phyloP scores from a whole-genome alignment of 2,329 filamentous ascomycete genomes.

The Tricladium varicosporioides region DNA sequence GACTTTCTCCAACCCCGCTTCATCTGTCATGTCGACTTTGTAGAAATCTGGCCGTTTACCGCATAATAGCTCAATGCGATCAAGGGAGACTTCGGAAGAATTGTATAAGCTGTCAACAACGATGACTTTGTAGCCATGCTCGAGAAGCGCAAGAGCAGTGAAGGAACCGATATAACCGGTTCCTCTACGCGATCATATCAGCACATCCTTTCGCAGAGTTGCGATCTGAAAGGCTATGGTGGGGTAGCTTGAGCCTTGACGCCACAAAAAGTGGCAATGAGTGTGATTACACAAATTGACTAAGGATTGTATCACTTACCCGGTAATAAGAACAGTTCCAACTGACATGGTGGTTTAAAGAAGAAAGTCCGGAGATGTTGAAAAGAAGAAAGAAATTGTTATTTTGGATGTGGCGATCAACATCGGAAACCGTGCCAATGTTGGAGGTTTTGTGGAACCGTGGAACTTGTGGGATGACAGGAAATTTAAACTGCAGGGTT shows the following conservation, averaged over 20 bases:
- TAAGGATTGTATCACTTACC: conserved; percentile 56
- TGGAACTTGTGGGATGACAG: neutral
- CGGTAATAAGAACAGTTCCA: conserved; percentile 87
- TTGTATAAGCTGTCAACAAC: conserved; percentile 98
- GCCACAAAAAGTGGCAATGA: neutral
- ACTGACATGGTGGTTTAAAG: conserved; percentile 60
- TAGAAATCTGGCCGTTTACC: conserved; percentile 86
- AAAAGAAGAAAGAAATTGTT: neutral
- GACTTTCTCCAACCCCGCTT: conserved; percentile 78
- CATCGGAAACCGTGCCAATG: neutral
- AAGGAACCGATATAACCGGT: conserved; percentile 99
- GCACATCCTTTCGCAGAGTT: conserved; percentile 15
- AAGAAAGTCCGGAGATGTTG: conserved; percentile 1
- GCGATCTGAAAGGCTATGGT: conserved; percentile 7
- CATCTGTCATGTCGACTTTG: conserved; percentile 84
- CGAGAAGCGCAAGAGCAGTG: conserved; percentile 85
- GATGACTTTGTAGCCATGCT: conserved; percentile 94
- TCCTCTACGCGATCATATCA: conserved; percentile 59
- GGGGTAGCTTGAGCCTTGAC: conserved; percentile 11
- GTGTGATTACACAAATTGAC: neutral
- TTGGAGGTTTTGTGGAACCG: neutral
- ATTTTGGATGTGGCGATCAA: neutral
- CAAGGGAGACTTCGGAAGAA: conserved; percentile 85
- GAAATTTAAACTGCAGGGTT: neutral
- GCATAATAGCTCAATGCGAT: conserved; percentile 91